Percentiles rank a stretch among this genome's conserved stretches.
Conservation (phyloP, 805 yeast genomes). For the Starmerella riodocensis region DNA sequence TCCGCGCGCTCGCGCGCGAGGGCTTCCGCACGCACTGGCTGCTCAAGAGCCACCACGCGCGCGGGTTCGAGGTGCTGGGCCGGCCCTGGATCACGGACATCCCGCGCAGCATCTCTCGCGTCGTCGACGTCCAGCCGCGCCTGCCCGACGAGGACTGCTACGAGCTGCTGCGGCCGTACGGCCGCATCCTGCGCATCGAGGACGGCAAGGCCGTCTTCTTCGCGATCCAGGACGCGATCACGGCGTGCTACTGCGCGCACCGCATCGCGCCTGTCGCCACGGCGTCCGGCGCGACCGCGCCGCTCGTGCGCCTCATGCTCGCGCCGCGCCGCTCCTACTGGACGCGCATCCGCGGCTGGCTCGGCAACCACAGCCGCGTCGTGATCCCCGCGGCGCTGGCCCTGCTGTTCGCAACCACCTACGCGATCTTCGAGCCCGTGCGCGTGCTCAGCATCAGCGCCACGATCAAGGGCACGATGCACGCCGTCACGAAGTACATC, state of each 20-base stretch:
- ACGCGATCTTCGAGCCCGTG: conserved; percentile 82
- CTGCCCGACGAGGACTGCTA: conserved; percentile 72
- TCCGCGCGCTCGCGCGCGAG: conserved; percentile 6
- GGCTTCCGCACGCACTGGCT: conserved; percentile 12
- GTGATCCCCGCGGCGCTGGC: conserved; percentile 73
- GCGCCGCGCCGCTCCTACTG: background rate
- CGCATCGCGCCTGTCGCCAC: conserved; percentile 25
- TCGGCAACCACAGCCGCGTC: conserved; percentile 66
- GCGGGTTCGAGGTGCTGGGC: conserved; percentile 69
- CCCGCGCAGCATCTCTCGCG: conserved; percentile 55
- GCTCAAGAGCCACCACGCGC: conserved; percentile 9
- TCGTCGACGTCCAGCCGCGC: conserved; percentile 43
- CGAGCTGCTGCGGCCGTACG: conserved; percentile 74
- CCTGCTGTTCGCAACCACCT: conserved; percentile 65
- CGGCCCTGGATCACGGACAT: conserved; percentile 94
- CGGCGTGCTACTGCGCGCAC: conserved; percentile 83
- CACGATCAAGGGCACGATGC: conserved; percentile 35
- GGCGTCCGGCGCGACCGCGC: no score
- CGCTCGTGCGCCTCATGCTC: conserved; percentile 43
- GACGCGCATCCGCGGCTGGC: conserved; percentile 38
- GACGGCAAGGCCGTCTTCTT: conserved; percentile 38
- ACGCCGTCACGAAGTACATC: conserved; percentile 1
- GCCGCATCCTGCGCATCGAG: conserved; percentile 43
- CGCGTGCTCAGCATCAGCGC: conserved; percentile 65
- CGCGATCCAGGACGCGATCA: conserved; percentile 51